Evolutionary conservation across 192 early-diverging fungal genomes (phyloP), one percentile per base, ranked within the genome.

Genomic region (Oehlia diaphana): DNA sequence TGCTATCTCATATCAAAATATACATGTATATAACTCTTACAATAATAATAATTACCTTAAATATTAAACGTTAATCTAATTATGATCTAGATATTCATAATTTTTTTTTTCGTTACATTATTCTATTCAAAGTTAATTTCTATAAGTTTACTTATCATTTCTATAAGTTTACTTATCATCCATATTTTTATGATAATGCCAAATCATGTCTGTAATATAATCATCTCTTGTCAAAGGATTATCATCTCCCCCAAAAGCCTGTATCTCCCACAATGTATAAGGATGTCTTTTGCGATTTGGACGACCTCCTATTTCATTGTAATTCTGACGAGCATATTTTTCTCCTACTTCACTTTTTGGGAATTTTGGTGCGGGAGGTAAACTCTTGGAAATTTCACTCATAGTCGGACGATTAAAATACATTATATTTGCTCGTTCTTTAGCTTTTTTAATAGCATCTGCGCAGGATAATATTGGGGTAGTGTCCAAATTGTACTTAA

Each of bases 131-230:
- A 47, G 39, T 42, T 42, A 4, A 8, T 26, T 26, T 42, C 39
- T 42, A 42, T 42, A 44, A 3, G 44, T 47, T 12, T 47, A 12
- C 44, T 47, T 47, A 47, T 47, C 44, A 47, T 47, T 26, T 42
- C 39, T 42, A 42, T 42, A 44, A 3, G 44, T 47, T 12, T 47
- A 12, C 44, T 47, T 47, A 47, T 47, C 44, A 47, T 47, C 44
- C 44, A 28, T 26, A 28, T 10, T 65, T 65, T 65, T 26, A 0
- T 13, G 63, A 28, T 58, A 58, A 6, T 58, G 53, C 53, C 53
- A 58, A 58, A 58, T 58, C 68, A 70, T 70, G 16, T 70, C 68
- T 7, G 68, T 70, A n/a, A 70, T 70, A 70, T 72, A 72, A 53
- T 72, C 71, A 26, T 72, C 47, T 28, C 13, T 13, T 21, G 28